Evolutionary conservation across 139 green algal species (phyloP).

Genomic region (Chlamydomonas sp.): DNA sequence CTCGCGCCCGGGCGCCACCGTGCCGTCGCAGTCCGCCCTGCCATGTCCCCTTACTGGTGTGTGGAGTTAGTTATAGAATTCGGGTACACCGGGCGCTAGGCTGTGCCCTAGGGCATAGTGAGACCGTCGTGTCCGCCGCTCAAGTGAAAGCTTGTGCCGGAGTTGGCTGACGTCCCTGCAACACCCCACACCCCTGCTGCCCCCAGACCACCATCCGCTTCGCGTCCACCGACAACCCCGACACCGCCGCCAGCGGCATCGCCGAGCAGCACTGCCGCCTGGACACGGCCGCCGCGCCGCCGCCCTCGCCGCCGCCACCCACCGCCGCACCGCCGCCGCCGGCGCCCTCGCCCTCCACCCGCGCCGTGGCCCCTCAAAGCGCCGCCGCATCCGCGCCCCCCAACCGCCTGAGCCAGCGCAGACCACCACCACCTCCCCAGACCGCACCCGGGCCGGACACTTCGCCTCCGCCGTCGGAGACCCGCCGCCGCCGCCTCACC

Average conservation of each 20-base stretch:
- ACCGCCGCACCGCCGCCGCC: not conserved
- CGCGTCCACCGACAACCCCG: conserved; percentile 4
- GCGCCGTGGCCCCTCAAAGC: not conserved
- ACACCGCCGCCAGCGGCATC: not conserved
- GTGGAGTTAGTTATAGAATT: not conserved
- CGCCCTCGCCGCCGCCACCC: conserved; percentile 9
- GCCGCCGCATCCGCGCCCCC: not conserved
- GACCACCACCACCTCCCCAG: too few species aligned
- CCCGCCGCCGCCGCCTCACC: too few species aligned
- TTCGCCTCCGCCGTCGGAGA: too few species aligned
- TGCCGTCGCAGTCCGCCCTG: not conserved
- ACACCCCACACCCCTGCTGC: not conserved
- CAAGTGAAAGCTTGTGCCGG: not conserved
- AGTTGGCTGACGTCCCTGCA: not conserved
- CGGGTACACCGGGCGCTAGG: too few species aligned
- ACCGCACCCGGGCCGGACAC: too few species aligned
- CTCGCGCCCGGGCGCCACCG: not conserved
- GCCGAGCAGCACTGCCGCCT: conserved; percentile 4
- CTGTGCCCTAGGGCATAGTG: not conserved
- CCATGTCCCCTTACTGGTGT: not conserved
- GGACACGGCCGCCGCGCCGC: not conserved
- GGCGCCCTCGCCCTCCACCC: not conserved
- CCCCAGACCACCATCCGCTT: not conserved
- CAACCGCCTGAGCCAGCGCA: not conserved
- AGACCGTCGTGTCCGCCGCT: not conserved